Conservation (phyloP, 2,329 filamentous ascomycete species). For the Leptoxyphium fumago region DNA sequence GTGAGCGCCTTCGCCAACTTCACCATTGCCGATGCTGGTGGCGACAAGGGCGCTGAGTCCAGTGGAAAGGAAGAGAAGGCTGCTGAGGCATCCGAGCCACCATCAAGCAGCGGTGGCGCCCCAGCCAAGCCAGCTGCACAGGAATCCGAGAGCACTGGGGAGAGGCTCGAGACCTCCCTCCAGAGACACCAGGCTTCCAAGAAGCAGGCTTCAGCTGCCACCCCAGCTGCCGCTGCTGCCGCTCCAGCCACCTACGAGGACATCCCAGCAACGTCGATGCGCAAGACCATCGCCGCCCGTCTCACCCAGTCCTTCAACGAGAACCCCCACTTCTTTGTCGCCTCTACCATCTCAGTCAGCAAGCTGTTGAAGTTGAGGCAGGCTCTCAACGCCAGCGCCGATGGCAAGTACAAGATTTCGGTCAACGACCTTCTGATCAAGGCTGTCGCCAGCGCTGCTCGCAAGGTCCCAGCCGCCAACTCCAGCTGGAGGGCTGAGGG, state of each 20-base stretch:
- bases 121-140: conserved; percentile 41
- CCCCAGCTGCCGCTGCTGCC: conserved; percentile 36
- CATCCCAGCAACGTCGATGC: conserved; percentile 76
- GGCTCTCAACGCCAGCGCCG: conserved; percentile 74
- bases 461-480: conserved; percentile 92
- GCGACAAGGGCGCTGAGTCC: conserved; percentile 50
- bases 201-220: conserved; percentile 49
- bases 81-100: conserved; percentile 46
- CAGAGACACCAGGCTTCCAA: conserved; percentile 67
- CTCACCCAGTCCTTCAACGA: conserved; percentile 78
- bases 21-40: conserved; percentile 77
- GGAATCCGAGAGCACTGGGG: conserved; percentile 59
- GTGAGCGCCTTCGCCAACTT: conserved; percentile 80
- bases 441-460: conserved; percentile 73
- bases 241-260: conserved; percentile 62
- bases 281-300: conserved; percentile 90
- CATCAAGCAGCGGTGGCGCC: conserved; percentile 42
- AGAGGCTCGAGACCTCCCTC: conserved; percentile 67
- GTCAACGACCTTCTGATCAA: conserved; percentile 99
- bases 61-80: conserved; percentile 49
- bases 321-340: conserved; percentile 98
- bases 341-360: conserved; percentile 73
- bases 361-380: conserved; percentile 94
- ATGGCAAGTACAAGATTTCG: conserved; percentile 97
- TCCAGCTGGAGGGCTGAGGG: conserved; percentile 69